Evolutionary conservation across 2,329 filamentous ascomycete species (phyloP).

Genomic region (Cladophialophora bantiana): DNA sequence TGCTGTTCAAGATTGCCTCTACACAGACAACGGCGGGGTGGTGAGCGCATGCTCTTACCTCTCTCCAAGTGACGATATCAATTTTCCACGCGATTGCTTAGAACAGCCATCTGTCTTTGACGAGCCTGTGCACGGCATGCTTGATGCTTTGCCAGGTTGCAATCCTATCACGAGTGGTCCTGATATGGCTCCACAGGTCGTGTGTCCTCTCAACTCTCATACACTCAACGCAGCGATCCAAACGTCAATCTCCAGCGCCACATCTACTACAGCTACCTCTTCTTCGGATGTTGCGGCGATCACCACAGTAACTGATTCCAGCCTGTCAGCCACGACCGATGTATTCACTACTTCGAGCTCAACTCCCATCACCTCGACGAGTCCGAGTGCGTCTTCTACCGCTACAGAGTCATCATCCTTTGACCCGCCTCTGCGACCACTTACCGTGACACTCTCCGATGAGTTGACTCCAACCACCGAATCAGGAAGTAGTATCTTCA

Average conservation of each 20-base stretch:
- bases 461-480: background rate
- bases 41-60: conserved; percentile 64
- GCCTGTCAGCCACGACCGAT: background rate
- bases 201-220: conserved; percentile 27
- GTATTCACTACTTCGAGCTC: background rate
- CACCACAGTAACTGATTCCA: background rate
- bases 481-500: background rate
- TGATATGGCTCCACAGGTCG: conserved; percentile 44
- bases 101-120: conserved; percentile 54
- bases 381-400: conserved; percentile 4
- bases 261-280: background rate
- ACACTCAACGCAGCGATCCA: background rate
- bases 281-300: conserved; percentile 1
- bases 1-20: conserved; percentile 69
- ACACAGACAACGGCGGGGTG: conserved; percentile 62
- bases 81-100: conserved; percentile 59
- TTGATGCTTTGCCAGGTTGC: conserved; percentile 42
- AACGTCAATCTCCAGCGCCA: conserved; percentile 12
- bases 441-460: background rate
- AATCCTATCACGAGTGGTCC: conserved; percentile 41
- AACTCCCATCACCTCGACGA: background rate
- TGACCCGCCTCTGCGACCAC: background rate
- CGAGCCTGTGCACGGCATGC: conserved; percentile 37
- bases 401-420: background rate
- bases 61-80: conserved; percentile 62